A percentile compares a stretch with the other conserved stretches of the same genome.
Evolutionary conservation across 2,329 filamentous ascomycete species (phyloP).

Genomic region (Sordariomycetes sp.): DNA sequence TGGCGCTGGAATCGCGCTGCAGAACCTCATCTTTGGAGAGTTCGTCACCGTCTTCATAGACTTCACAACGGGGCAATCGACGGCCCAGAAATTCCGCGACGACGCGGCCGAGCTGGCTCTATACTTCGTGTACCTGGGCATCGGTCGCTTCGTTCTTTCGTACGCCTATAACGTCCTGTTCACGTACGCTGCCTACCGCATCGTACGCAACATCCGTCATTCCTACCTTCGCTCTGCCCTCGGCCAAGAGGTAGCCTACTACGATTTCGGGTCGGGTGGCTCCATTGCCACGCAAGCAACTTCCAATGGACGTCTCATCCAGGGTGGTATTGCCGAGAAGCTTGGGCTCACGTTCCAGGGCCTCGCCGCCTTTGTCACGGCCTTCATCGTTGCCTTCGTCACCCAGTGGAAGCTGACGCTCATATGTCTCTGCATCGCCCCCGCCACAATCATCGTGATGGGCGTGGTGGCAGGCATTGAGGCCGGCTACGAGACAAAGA

Average conservation of each 20-base stretch:
- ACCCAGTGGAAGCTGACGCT: slow-evolving; percentile 26
- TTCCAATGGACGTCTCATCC: slow-evolving; percentile 26
- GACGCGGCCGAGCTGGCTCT: slow-evolving; percentile 21
- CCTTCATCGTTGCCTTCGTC: slow-evolving; percentile 21
- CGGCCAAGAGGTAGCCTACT: slow-evolving; percentile 33
- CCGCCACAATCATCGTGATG: slow-evolving; percentile 8
- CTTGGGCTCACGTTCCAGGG: slow-evolving; percentile 22
- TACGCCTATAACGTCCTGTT: slow-evolving; percentile 8
- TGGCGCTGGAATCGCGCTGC: slow-evolving; percentile 3
- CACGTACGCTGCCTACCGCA: slow-evolving; percentile 9
- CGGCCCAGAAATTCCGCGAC: slow-evolving; percentile 16
- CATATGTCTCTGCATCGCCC: slow-evolving; percentile 11
- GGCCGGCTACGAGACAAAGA: slow-evolving; percentile 12
- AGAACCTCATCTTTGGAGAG: slow-evolving; percentile 5
- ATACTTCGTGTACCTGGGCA: slow-evolving; percentile 17
- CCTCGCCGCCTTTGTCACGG: slow-evolving; percentile 18
- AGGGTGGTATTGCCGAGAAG: slow-evolving; percentile 22
- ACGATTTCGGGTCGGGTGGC: slow-evolving; percentile 25
- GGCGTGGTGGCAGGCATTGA: slow-evolving; percentile 13
- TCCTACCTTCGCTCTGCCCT: slow-evolving; percentile 36
- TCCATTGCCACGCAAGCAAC: slow-evolving; percentile 28
- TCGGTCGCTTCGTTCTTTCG: slow-evolving; percentile 10
- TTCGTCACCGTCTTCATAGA: slow-evolving; percentile 16
- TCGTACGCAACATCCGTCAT: slow-evolving; percentile 31
- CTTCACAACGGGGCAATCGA: slow-evolving; percentile 16